Conservation (phyloP, 2,329 filamentous ascomycete species). For the Ramularia endophylla region DNA sequence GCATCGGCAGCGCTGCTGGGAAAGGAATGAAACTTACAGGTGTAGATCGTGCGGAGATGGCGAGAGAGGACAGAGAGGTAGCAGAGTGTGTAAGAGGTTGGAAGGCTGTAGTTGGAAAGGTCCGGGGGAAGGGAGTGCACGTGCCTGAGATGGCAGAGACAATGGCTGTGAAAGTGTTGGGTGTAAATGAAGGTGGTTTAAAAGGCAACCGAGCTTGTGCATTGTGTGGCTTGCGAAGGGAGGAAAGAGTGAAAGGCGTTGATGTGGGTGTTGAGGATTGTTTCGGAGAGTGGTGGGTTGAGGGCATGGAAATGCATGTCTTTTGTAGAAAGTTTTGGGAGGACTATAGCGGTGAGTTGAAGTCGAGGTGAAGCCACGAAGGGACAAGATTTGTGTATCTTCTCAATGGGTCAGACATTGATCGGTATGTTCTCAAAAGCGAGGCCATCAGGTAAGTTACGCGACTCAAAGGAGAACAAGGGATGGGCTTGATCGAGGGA, state of each 20-base stretch:
- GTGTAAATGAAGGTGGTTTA: slow-evolving; percentile 57
- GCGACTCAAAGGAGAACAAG: too few species aligned
- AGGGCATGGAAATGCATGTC: slow-evolving; percentile 50
- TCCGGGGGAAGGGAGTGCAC: slow-evolving; percentile 6
- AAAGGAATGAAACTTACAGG: slow-evolving; percentile 83
- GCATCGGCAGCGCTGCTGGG: slow-evolving; percentile 70
- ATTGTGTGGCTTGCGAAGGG: slow-evolving; percentile 79
- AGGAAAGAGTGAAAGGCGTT: slow-evolving; percentile 70
- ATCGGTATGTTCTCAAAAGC: too few species aligned
- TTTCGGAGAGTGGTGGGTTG: slow-evolving; percentile 95
- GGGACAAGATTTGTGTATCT: too few species aligned
- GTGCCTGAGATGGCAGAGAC: slow-evolving; percentile 67
- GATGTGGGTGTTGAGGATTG: slow-evolving; percentile 77
- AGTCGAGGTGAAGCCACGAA: slow-evolving; percentile 63
- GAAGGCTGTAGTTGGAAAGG: slow-evolving; percentile 66
- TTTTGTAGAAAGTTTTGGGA: slow-evolving; percentile 81
- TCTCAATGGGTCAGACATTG: too few species aligned
- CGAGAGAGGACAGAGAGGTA: slow-evolving; percentile 72
- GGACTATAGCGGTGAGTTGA: slow-evolving; percentile 63
- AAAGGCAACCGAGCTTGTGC: slow-evolving; percentile 71
- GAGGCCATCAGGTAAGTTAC: too few species aligned
- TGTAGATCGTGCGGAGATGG: slow-evolving; percentile 75
- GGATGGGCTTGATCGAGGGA: too few species aligned
- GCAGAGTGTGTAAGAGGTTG: slow-evolving; percentile 40
- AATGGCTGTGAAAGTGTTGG: slow-evolving; percentile 62